Conservation (phyloP, 768 basidiomycete species). For the Tulasnella sp. region DNA sequence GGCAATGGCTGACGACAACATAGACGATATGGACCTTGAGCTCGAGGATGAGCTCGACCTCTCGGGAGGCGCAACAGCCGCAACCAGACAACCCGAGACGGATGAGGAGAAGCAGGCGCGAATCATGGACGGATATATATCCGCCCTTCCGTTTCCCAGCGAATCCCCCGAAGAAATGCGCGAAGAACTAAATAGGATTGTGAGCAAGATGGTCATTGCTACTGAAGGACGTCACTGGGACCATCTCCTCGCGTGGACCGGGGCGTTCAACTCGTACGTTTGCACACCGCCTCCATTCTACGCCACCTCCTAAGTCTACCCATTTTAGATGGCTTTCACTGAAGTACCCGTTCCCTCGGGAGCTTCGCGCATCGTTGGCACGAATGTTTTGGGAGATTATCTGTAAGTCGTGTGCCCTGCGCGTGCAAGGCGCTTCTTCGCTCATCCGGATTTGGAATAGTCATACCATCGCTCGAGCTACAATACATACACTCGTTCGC, state of each 20-base stretch:
- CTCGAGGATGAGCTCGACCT: constrained; percentile 34
- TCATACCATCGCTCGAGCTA: constrained; percentile 67
- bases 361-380: constrained; percentile 64
- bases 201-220: constrained; percentile 59
- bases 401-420: constrained; percentile 22
- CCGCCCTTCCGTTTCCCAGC: constrained; percentile 55
- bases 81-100: constrained; percentile 4
- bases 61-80: neutral
- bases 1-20: constrained; percentile 54
- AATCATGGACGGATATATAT: constrained; percentile 13
- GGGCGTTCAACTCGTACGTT: constrained; percentile 64
- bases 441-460: neutral
- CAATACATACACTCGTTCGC: constrained; percentile 67
- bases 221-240: constrained; percentile 72
- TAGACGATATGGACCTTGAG: constrained; percentile 42
- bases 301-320: neutral
- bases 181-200: constrained; percentile 55
- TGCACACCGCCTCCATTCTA: neutral
- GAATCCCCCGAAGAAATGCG: constrained; percentile 69
- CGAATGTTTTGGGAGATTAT: constrained; percentile 73
- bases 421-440: neutral
- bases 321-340: constrained; percentile 65
- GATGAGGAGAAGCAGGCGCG: constrained; percentile 16
- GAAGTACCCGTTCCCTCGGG: constrained; percentile 66
- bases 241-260: constrained; percentile 68